Evolutionary conservation across 768 basidiomycete species (phyloP).

Genomic region (Phylloporus arenicola): DNA sequence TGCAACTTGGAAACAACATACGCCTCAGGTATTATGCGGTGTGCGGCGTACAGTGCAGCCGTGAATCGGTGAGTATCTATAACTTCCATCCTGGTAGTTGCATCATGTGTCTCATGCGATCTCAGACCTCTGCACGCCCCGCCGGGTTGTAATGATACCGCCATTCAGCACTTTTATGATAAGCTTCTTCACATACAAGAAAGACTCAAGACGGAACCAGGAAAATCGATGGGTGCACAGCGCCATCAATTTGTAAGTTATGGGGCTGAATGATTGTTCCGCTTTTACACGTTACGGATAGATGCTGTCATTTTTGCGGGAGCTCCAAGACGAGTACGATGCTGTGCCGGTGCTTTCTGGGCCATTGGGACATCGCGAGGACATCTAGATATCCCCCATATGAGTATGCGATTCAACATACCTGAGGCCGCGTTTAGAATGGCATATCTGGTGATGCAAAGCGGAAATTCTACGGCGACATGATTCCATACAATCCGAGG

Average conservation of each 20-base stretch:
- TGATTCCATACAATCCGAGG: too few relatives aligned
- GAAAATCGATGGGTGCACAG: conserved; percentile 59
- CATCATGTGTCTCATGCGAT: background rate
- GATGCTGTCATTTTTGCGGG: conserved; percentile 60
- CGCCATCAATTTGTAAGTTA: conserved; percentile 64
- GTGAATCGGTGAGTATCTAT: conserved; percentile 41
- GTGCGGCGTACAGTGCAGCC: conserved; percentile 56
- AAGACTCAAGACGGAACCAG: conserved; percentile 72
- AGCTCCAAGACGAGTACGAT: conserved; percentile 52
- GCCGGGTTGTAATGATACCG: conserved; percentile 46
- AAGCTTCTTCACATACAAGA: conserved; percentile 74
- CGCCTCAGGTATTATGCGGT: conserved; percentile 54
- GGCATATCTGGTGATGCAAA: background rate
- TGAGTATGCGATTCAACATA: background rate
- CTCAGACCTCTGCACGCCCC: conserved; percentile 43
- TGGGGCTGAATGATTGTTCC: too few relatives aligned
- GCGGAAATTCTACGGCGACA: background rate
- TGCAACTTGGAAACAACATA: background rate
- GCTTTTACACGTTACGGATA: conserved; percentile 22
- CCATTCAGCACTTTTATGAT: conserved; percentile 81
- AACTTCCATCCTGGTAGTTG: too few relatives aligned
- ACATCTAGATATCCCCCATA: background rate
- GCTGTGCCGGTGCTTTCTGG: background rate
- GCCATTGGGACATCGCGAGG: background rate
- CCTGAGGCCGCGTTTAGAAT: background rate